Percentiles rank a stretch among this genome's conserved stretches.
Conservation (phyloP, 768 basidiomycete genomes). For the Suillus bovinus region DNA sequence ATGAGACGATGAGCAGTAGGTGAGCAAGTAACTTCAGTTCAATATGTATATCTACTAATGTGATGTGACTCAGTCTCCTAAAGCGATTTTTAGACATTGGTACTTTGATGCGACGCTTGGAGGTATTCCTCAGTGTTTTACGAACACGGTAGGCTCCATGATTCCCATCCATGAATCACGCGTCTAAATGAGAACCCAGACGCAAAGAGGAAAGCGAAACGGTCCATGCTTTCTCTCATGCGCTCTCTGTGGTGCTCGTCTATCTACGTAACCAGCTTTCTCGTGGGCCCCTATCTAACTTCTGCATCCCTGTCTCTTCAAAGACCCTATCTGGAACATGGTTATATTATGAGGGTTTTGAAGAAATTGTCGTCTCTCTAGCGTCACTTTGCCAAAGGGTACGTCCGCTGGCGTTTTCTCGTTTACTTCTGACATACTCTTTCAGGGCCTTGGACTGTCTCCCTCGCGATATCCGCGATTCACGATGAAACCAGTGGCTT, state of each 20-base stretch:
- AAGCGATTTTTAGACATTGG: constrained; percentile 70
- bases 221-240: constrained; percentile 66
- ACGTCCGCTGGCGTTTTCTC: constrained; percentile 21
- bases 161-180: constrained; percentile 9
- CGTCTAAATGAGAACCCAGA: constrained; percentile 29
- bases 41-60: constrained; percentile 6
- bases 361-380: constrained; percentile 52
- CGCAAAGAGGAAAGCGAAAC: constrained; percentile 50
- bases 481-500: constrained; percentile 44
- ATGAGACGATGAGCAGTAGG: constrained; percentile 60
- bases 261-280: constrained; percentile 51
- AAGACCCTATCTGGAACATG: constrained; percentile 44
- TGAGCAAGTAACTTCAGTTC: constrained; percentile 23
- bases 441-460: constrained; percentile 28
- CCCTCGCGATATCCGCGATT: constrained; percentile 44
- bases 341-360: constrained; percentile 49
- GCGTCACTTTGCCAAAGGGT: constrained; percentile 63
- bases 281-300: constrained; percentile 36
- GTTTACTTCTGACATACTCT: constrained; percentile 9
- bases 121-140: constrained; percentile 49
- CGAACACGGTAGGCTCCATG: constrained; percentile 46
- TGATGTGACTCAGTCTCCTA: constrained; percentile 46
- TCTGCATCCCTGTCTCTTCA: not conserved
- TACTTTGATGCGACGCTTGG: constrained; percentile 64
- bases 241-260: constrained; percentile 54